phyloP scores from a whole-genome alignment of 805 yeast genomes.

The Lipomyces yamanashiensis region DNA sequence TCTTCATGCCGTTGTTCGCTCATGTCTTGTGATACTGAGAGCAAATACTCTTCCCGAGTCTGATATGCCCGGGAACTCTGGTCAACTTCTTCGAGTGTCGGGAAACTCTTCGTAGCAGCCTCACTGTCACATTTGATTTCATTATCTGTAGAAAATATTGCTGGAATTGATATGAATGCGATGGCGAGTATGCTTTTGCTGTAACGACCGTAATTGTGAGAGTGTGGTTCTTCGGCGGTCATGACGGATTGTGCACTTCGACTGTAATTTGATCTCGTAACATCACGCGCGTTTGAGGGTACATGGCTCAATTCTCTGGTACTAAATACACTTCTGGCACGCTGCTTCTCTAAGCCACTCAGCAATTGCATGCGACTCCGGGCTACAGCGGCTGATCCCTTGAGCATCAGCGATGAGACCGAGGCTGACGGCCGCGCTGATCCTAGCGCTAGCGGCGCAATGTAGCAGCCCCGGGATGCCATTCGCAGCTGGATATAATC shows the following conservation, averaged over 20 bases:
- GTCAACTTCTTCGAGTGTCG: constrained; percentile 22
- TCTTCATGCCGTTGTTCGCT: constrained; percentile 5
- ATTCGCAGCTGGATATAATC: neutral
- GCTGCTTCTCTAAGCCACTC: neutral
- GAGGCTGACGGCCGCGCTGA: neutral
- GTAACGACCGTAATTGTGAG: neutral
- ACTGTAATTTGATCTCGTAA: no score
- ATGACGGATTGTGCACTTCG: neutral
- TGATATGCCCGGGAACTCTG: constrained; percentile 6
- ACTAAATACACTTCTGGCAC: neutral
- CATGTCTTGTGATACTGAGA: constrained; percentile 19
- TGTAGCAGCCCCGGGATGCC: constrained; percentile 3
- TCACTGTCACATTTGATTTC: constrained; percentile 12
- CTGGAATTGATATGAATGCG: constrained; percentile 8
- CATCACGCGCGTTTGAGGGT: no score
- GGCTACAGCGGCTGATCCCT: neutral
- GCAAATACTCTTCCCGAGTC: constrained; percentile 33
- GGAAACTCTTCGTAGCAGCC: constrained; percentile 4
- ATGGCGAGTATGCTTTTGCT: neutral
- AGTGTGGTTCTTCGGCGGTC: neutral
- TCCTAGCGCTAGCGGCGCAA: neutral
- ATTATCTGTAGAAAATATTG: neutral
- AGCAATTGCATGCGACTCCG: neutral
- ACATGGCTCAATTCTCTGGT: neutral
- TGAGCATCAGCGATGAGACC: neutral